A percentile compares a stretch with the other conserved stretches of the same genome.
phyloP scores from a whole-genome alignment of 116 monocot genomes.

The Trichopus zeylanicus region DNA sequence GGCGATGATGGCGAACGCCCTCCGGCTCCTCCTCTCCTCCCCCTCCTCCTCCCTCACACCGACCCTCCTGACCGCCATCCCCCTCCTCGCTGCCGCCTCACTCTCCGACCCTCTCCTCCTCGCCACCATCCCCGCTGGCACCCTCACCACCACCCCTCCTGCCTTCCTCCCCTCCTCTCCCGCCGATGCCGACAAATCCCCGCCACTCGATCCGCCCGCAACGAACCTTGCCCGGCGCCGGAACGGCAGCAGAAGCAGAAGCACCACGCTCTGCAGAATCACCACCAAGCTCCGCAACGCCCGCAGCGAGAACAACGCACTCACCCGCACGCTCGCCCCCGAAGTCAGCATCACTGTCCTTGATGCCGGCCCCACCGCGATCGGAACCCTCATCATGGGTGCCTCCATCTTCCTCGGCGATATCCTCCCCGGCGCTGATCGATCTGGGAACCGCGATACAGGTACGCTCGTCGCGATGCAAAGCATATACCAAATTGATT shows the following conservation, averaged over 20 bases:
- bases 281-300: conserved; percentile 30
- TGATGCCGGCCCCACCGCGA: neutral
- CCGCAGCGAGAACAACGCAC: conserved; percentile 43
- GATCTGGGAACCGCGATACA: too few species aligned
- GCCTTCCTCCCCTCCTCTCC: conserved; percentile 1
- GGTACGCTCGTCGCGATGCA: too few species aligned
- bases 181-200: too few species aligned
- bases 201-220: too few species aligned
- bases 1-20: conserved; percentile 18
- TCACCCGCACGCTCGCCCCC: conserved; percentile 42
- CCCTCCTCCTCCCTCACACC: conserved; percentile 10
- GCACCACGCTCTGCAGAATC: conserved; percentile 26
- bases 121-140: conserved; percentile 19
- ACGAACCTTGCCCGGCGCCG: conserved; percentile 14
- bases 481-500: too few species aligned
- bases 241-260: conserved; percentile 49
- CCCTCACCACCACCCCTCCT: conserved; percentile 21
- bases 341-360: conserved; percentile 47
- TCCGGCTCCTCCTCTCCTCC: conserved; percentile 1
- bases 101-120: conserved; percentile 26
- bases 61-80: conserved; percentile 21
- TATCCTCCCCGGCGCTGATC: neutral
- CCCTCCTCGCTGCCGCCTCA: conserved; percentile 36
- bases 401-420: conserved; percentile 10
- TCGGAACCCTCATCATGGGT: neutral